Percentiles rank a stretch among this genome's conserved stretches.
phyloP scores from a whole-genome alignment of 352 stramenopile genomes.

The Pythium utonaiense region DNA sequence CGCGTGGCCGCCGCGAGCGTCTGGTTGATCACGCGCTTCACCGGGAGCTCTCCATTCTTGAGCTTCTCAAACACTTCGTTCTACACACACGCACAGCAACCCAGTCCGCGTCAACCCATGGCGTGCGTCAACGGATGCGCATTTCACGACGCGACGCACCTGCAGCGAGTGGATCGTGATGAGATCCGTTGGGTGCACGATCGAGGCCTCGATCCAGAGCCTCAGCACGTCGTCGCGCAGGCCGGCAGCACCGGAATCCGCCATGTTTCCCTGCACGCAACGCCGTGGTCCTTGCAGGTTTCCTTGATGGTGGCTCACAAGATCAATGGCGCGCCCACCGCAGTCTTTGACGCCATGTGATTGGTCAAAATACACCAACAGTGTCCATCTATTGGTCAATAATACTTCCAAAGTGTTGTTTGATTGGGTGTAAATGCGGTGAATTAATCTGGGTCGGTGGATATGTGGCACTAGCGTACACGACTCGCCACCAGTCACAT shows the following conservation, averaged over 20 bases:
- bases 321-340: constrained; percentile 31
- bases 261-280: constrained; percentile 14
- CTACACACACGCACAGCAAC: constrained; percentile 16
- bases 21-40: constrained; percentile 67
- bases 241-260: constrained; percentile 4
- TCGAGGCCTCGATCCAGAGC: constrained; percentile 51
- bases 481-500: background rate
- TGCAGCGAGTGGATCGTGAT: constrained; percentile 61
- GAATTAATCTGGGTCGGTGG: background rate
- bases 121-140: background rate
- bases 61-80: constrained; percentile 67
- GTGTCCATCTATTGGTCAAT: background rate
- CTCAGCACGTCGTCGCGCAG: constrained; percentile 56
- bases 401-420: background rate
- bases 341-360: constrained; percentile 5
- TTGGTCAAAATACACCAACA: constrained; percentile 11
- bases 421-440: constrained; percentile 3
- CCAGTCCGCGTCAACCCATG: constrained; percentile 5
- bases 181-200: constrained; percentile 43
- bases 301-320: constrained; percentile 8
- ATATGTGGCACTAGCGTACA: constrained; percentile 2
- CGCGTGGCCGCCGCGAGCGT: constrained; percentile 51
- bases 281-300: background rate
- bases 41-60: constrained; percentile 44
- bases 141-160: constrained; percentile 15